Evolutionary conservation across 1,139 yeast species (phyloP), one percentile per base, ranked within the genome.

Genomic region (Geotrichum cucujoidarum): DNA sequence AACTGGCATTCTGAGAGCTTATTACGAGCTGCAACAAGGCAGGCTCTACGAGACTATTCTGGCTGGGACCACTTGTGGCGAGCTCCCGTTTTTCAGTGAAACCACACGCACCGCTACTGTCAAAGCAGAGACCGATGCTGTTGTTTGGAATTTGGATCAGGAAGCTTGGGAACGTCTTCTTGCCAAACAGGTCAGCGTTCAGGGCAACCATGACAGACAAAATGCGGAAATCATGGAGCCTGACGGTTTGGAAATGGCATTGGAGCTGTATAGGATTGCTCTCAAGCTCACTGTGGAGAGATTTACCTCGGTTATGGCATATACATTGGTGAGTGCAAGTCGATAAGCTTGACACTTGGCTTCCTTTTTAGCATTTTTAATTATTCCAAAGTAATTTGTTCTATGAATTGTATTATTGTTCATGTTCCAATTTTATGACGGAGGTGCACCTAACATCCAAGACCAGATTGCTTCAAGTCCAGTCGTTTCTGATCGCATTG

Each of bases 1-100:
- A 59, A 72, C 81, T 1, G 98, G 98, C 0, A 72, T 87, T 35
- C 72, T 92, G 37, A 76, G 83, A 39, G 79, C 86, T 2, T 77
- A 62, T 54, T 81, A 71, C 66, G 74, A 68, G 60, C 78, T 73
- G 47, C 73, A 66, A 55, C 75, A 75, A 56, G 76, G 84, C 3
- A 77, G 76, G 40, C 73, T 89, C 32, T 77, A 76, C 50, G 92
- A 92, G 53, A 82, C 88, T 17, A 78, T 90, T 50, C 74, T 92
- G 29, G 95, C 96, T n/a, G 80, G 89, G 54, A 89, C 97, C 0
- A 82, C 95, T 4, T 86, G 89, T 65, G 98, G 98, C 2, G 89
- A 83, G 62, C 66, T 83, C 59, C 76, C 60, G 57, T 74, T 54
- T 72, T 76, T 65, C 71, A 77, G 60, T 64, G 78, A 33, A 74